Evolutionary conservation across 306 rosid genomes (phyloP).

Genomic region (Albizia julibrissin): DNA sequence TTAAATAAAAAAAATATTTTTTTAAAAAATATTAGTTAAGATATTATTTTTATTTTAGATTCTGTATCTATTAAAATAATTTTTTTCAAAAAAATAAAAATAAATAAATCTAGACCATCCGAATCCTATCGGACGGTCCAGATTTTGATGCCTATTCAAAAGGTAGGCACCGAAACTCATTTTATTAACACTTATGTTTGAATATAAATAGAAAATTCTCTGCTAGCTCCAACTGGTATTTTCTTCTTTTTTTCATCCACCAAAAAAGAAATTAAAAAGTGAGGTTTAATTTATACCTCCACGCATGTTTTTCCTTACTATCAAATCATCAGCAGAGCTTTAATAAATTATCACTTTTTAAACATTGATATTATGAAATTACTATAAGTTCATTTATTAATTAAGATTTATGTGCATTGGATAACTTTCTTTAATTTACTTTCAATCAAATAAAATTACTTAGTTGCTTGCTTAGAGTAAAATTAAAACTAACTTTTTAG

Average conservation of each 20-base stretch:
- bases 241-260: background rate
- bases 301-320: background rate
- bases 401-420: background rate
- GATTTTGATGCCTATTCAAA: too few species aligned
- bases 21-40: too few species aligned
- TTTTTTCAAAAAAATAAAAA: too few species aligned
- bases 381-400: background rate
- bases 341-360: background rate
- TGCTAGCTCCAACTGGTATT: background rate
- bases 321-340: background rate
- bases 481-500: background rate
- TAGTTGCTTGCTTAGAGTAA: background rate
- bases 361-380: background rate
- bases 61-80: too few species aligned
- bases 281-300: background rate
- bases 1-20: too few species aligned
- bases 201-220: background rate
- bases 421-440: background rate
- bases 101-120: too few species aligned
- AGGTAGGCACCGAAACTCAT: too few species aligned
- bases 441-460: background rate
- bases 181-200: conserved; percentile 12
- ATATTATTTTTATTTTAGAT: too few species aligned
- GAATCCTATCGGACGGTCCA: too few species aligned
- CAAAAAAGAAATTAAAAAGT: background rate